These are phyloP conservation scores for Rhexocercosporidium sp. DNA, from an alignment of 2,329 filamentous ascomycete genomes.

Conservation along the genomic window DNA sequence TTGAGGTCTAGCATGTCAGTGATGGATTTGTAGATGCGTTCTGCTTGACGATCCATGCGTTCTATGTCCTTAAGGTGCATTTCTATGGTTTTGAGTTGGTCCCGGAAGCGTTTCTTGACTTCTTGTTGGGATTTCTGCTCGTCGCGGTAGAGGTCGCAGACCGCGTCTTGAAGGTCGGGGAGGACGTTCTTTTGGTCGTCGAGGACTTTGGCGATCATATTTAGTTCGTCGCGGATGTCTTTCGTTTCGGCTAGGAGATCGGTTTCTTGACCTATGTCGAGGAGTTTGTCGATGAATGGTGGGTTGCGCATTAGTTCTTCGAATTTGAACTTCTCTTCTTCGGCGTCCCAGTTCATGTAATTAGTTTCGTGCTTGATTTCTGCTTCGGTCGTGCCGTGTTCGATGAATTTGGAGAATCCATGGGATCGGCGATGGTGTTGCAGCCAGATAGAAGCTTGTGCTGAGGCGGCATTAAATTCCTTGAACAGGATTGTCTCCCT, in stretches of 20 bases:
- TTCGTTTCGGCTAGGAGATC: constrained; percentile 51
- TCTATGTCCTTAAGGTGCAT: constrained; percentile 48
- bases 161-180: constrained; percentile 31
- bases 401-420: constrained; percentile 25
- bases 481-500: constrained; percentile 35
- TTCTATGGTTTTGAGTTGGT: constrained; percentile 32
- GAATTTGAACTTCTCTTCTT: constrained; percentile 34
- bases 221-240: constrained; percentile 54
- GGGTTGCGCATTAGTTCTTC: constrained; percentile 32
- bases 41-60: constrained; percentile 80
- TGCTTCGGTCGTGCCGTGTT: constrained; percentile 9
- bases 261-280: constrained; percentile 51
- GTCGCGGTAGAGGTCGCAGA: constrained; percentile 35
- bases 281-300: constrained; percentile 38
- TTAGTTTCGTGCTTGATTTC: constrained; percentile 13
- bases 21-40: constrained; percentile 72
- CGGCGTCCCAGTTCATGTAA: constrained; percentile 36
- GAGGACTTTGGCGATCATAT: constrained; percentile 51
- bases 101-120: constrained; percentile 33
- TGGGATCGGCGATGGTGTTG: constrained; percentile 30
- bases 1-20: constrained; percentile 62
- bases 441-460: constrained; percentile 36
- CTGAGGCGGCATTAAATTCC: constrained; percentile 35
- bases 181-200: constrained; percentile 41
- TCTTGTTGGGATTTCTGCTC: constrained; percentile 30